Evolutionary conservation across 2,329 filamentous ascomycete species (phyloP), one percentile per base, ranked within the genome.

Genomic region (Colletotrichum melonis): DNA sequence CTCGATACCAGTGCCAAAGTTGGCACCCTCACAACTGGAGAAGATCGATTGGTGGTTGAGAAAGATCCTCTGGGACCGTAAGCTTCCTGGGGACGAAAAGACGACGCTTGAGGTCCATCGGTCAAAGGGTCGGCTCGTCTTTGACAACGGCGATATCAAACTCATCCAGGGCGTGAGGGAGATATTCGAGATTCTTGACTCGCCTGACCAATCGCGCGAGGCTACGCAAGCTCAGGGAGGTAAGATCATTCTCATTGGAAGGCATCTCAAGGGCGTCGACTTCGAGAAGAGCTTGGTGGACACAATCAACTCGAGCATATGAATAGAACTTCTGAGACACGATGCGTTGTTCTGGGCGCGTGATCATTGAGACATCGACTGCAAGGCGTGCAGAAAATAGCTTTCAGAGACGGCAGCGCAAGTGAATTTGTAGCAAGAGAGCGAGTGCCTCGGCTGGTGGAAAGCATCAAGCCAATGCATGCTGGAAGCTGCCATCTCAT

Each of bases 101-200:
- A 68, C 75, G 60, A 78, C 67, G 56, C 94, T 97, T 75, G 95
- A 98, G 78, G 92, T 98, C 26, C 96, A 99, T 80, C 90, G 97
- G 14, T 86, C 95, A 46, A 99, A 99, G 81, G 96, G 95, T 0
- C 90, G 94, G 3, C 82, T 98, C 7, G 85, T 89, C 0, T 85
- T 96, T 22, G 79, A 84, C 0, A 87, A 92, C 67, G 94, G 94
- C 1, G 85, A 86, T 0, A 85, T 91, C 56, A 94, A 94, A 80
- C 90, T 98, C 75, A 87, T 98, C 8, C 97, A 99, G 81, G 97
- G 95, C 2, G 97, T 99, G 1, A 87, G 96, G 66, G 96, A 98
- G 78, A 89, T 98, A 19, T 99, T 98, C 81, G 97, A 99, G 78
- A 93, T 98, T 28, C 90, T 94, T 28, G 95, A 98, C 76, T 85